A percentile compares a stretch with the other conserved stretches of the same genome.
phyloP scores from a whole-genome alignment of 305 asterid genomes.

The Solanum chacoense region DNA sequence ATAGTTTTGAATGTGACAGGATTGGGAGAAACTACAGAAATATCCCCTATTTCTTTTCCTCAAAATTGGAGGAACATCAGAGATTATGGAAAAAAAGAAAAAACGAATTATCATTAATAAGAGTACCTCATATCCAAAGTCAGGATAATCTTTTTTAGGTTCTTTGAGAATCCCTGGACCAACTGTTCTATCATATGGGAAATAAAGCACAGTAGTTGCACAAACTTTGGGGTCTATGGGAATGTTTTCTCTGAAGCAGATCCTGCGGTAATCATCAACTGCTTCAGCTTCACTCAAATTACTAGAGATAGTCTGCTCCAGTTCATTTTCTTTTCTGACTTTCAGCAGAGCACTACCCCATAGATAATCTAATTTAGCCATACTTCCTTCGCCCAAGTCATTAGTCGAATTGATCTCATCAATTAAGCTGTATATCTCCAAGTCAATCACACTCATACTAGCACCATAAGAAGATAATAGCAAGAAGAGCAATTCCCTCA shows the following conservation, averaged over 20 bases:
- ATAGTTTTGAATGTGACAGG: not conserved
- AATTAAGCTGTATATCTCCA: slow-evolving; percentile 63
- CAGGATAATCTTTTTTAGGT: slow-evolving; percentile 28
- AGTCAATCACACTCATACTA: slow-evolving; percentile 53
- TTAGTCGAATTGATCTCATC: slow-evolving; percentile 49
- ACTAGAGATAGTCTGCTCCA: slow-evolving; percentile 21
- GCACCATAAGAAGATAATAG: slow-evolving; percentile 77
- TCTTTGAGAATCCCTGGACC: slow-evolving; percentile 22
- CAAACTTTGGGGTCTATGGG: slow-evolving; percentile 82
- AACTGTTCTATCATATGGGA: slow-evolving; percentile 51
- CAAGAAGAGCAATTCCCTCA: slow-evolving; percentile 53
- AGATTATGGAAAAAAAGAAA: slow-evolving; percentile 11
- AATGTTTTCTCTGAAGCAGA: slow-evolving; percentile 64
- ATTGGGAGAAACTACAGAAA: not conserved
- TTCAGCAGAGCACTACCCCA: slow-evolving; percentile 74
- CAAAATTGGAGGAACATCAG: not conserved
- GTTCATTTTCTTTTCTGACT: slow-evolving; percentile 43
- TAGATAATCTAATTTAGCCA: slow-evolving; percentile 57
- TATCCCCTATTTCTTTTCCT: not conserved
- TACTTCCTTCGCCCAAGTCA: slow-evolving; percentile 43
- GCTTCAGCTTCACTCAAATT: slow-evolving; percentile 28
- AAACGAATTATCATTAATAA: not conserved
- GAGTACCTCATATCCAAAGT: slow-evolving; percentile 40
- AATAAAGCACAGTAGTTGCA: slow-evolving; percentile 65
- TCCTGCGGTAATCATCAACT: slow-evolving; percentile 39